These are phyloP conservation scores for Tulasnella sp. DNA, from an alignment of 768 basidiomycete species.

Conservation along the genomic window DNA sequence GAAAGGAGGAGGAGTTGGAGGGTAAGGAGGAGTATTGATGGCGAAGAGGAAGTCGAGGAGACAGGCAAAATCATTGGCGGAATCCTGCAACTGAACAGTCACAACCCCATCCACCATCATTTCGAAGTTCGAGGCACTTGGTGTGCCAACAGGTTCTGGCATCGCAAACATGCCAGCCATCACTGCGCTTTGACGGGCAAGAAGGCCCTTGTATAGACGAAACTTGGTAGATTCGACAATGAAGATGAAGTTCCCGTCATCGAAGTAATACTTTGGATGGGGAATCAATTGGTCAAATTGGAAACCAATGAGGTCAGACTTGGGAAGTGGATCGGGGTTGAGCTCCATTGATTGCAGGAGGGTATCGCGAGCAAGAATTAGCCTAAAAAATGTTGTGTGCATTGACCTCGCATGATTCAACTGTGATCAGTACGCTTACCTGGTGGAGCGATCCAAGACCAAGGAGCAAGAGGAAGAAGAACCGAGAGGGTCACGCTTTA, in stretches of 20 bases:
- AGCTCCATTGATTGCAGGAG: too few relatives aligned
- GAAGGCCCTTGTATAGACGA: slow-evolving; percentile 4
- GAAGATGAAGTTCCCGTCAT: slow-evolving; percentile 11
- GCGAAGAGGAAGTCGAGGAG: slow-evolving; percentile 11
- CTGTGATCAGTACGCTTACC: too few relatives aligned
- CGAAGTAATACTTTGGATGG: slow-evolving; percentile 9
- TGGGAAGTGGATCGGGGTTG: too few relatives aligned
- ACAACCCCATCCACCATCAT: neutral
- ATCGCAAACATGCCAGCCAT: slow-evolving; percentile 1
- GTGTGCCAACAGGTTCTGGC: neutral
- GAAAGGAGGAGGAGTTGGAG: neutral
- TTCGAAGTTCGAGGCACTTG: too few relatives aligned
- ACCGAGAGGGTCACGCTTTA: too few relatives aligned
- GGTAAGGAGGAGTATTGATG: slow-evolving; percentile 5
- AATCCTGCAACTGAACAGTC: slow-evolving; percentile 1
- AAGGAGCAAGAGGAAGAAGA: too few relatives aligned
- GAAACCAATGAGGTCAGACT: too few relatives aligned
- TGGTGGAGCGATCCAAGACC: too few relatives aligned
- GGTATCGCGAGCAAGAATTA: too few relatives aligned
- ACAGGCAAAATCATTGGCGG: neutral
- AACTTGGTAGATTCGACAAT: slow-evolving; percentile 6
- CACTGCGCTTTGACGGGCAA: slow-evolving; percentile 9
- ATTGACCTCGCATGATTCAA: too few relatives aligned
- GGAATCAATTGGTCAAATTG: too few relatives aligned
- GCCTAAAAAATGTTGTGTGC: too few relatives aligned